Base-by-base conservation (phyloP, 805 yeast genomes). In the Pichia paraexigua region DNA sequence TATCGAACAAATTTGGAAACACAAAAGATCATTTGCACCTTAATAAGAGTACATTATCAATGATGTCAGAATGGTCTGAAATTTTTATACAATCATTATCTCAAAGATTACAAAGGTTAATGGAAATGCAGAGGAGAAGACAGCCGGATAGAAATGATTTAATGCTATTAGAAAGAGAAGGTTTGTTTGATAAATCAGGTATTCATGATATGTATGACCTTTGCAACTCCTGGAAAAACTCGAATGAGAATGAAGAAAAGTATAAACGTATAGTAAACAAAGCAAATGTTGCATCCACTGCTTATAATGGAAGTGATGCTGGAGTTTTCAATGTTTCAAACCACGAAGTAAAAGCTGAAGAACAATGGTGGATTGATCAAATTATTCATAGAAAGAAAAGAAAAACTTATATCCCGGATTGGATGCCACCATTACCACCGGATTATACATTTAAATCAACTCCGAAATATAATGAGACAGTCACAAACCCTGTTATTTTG, bases 341-440 rank as follows among this genome's bases (percentile, higher is more conserved):
- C 11, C 49, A 51, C 12, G 35, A 40, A 15, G 43, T 44, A 5
- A 27, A 27, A 2, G 24, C n/a, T 9, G 41, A 52, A 43, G 35
- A 40, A 18, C 40, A 45, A n/a, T 50, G 42, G 40, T 55, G 58
- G 58, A 48, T 50, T 11, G 58, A 55, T 46, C 44, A 50, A n/a
- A 24, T 55, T 17, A 35, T 52, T 39, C 44, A 44, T 41, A 46
- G 56, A 27, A 47, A 51, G n/a, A 47, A 46, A 65, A 39, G 70
- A 15, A 58, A 69, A 46, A 62, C 64, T 6, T 79, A 79, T 53
- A 75, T 87, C 9, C 95, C 95, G 0, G 62, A 70, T 7, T 90
- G 90, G 83, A 70, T 92, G 58, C 99, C 99, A 0, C 80, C 81
- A 13, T 73, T 92, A 28, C 99, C 99, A 1, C 96, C 98, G 0